Evolutionary conservation across 768 basidiomycete species (phyloP), one percentile per base, ranked within the genome.

Genomic region (Lentinula boryana): DNA sequence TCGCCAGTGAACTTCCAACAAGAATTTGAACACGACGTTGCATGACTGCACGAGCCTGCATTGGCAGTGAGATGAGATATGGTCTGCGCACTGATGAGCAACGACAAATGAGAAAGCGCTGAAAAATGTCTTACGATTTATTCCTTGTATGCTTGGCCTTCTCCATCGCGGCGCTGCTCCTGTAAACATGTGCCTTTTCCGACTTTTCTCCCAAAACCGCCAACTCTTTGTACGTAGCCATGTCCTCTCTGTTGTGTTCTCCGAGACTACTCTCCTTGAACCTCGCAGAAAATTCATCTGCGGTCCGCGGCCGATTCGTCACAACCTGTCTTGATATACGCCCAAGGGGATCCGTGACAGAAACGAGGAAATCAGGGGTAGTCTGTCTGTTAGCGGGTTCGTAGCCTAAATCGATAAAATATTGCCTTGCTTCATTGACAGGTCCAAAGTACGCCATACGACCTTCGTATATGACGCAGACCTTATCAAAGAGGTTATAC

Each of bases 381-480:
- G 85, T 87, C 68, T 87, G 86, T 21, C 85, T 75, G 62, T 84
- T 81, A 5, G 80, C 80, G n/a, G 84, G 84, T 55, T 74, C 74
- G 64, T 83, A 85, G 18, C 85, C 83, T 79, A 89, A 81, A 63
- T 85, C 80, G 60, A 87, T 76, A 76, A 94, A 91, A 70, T 92
- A 91, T 62, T 83, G 75, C 55, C 82, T 76, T 0, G 91, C 92
- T 61, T 81, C 72, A 50, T 79, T 72, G 1, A 84, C 83, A 5
- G 83, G 83, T 1, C 92, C 92, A 60, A 83, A 93, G 75, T 87
- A 94, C 31, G 83, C 84, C 80, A 88, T 86, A 38, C 78, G 75
- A 3, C 90, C 88, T 61, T 87, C 87, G 71, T 87, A 83, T 67
- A 94, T 80, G 38, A 93, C 83, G 68, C 87, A 85, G 36, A 93